Base-by-base conservation (phyloP, 768 basidiomycete species). In the Leccinellum albellum region DNA sequence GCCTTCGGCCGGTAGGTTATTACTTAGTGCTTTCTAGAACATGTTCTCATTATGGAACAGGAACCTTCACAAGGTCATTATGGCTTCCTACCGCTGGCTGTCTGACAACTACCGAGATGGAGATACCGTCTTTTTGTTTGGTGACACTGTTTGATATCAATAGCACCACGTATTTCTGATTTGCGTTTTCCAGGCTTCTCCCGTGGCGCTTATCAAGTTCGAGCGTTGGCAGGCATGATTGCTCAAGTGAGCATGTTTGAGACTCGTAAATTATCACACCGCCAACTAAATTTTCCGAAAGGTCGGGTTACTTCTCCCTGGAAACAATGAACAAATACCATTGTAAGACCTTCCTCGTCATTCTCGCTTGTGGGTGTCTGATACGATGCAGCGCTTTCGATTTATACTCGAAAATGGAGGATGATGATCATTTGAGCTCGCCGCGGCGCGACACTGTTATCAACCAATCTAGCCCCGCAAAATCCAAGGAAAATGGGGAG, bases 171-270 rank as follows among this genome's bases (percentile, higher is more conserved):
- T 21, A 7, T 26, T 9, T 33, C 61, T 63, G 21, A 68, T 28
- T 10, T 49, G 4, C 17, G 8, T 28, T 17, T 20, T 32, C 7
- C 35, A 79, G 78, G 78, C 4, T 79, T 76, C 59, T 79, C 79
- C 2, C 76, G 79, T n/a, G 78, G 78, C 6, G 79, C 77, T 15
- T 80, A 78, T 57, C 78, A 79, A 62, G 76, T 73, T 4, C 72
- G 78, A 26, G 73, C 68, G 1, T 50, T 79, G 40, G 75, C 78
- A 3, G 78, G 67, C 21, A 79, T 79, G 78, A 77, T 79, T 20
- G 56, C 73, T n/a, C 68, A 56, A 53, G 79, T 75, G 50, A 51
- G 65, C 3, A n/a, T 48, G 20, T 21, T 51, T 37, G 31, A 31
- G 31, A 31, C n/a, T 3, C 10, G 13, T 6, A 21, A 2, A 0